Percentiles rank a stretch among this genome's conserved stretches.
phyloP scores from a whole-genome alignment of 345 rosid species.

The Eucalyptus rudis region DNA sequence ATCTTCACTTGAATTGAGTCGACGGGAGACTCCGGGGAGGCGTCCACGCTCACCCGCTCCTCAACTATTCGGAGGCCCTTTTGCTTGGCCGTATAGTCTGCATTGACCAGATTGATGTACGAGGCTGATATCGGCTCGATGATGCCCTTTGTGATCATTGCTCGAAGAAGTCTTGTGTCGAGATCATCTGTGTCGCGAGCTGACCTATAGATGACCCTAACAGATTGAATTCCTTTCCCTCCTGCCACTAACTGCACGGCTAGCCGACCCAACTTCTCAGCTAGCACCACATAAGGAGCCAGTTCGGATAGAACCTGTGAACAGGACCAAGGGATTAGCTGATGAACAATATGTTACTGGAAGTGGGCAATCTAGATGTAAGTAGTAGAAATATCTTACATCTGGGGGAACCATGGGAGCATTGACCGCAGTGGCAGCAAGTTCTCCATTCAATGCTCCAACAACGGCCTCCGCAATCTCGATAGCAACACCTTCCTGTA shows the following conservation, averaged over 20 bases:
- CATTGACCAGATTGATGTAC: conserved; percentile 66
- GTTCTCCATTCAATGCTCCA: conserved; percentile 66
- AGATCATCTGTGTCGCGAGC: conserved; percentile 59
- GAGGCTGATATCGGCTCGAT: conserved; percentile 70
- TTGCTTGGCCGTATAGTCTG: conserved; percentile 78
- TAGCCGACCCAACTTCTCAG: conserved; percentile 69
- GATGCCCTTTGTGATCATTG: conserved; percentile 82
- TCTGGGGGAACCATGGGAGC: conserved; percentile 78
- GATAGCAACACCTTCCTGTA: conserved; percentile 78
- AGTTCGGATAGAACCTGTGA: conserved; percentile 28
- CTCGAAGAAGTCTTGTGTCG: conserved; percentile 79
- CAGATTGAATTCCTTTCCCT: conserved; percentile 51
- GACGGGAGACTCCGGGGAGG: conserved; percentile 45
- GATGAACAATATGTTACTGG: not conserved
- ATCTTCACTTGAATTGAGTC: conserved; percentile 56
- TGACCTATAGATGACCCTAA: conserved; percentile 47
- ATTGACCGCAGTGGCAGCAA: conserved; percentile 77
- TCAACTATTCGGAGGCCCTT: conserved; percentile 70
- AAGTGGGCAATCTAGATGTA: not conserved
- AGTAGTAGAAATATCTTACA: not conserved
- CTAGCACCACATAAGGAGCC: conserved; percentile 54
- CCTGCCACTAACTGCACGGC: conserved; percentile 75
- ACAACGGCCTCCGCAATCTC: conserved; percentile 88
- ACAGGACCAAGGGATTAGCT: not conserved
- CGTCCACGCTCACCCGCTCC: conserved; percentile 42